Percentiles rank a stretch among this genome's conserved stretches.
These are phyloP conservation scores for Ophiostoma populinum DNA, from an alignment of 2,329 filamentous ascomycete species.

Conservation along the genomic window DNA sequence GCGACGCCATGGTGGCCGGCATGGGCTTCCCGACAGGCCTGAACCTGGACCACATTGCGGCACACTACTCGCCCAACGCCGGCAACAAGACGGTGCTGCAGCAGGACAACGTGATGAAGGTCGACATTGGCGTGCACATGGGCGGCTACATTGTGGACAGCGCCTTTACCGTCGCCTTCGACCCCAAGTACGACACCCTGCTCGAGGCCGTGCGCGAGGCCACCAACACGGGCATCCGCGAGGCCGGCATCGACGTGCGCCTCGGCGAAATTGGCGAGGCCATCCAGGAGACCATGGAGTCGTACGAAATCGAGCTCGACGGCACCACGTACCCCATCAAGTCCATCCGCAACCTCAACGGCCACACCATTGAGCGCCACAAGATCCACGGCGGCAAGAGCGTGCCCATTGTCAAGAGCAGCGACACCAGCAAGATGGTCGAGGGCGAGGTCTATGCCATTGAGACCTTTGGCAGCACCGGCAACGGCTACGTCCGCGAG, in stretches of 20 bases:
- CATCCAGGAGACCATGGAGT: conserved; percentile 87
- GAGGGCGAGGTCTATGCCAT: conserved; percentile 92
- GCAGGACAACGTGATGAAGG: conserved; percentile 62
- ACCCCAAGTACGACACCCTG: conserved; percentile 57
- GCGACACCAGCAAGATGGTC: conserved; percentile 90
- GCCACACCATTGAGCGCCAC: conserved; percentile 79
- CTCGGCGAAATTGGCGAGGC: conserved; percentile 69
- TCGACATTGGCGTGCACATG: conserved; percentile 69
- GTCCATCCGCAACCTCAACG: conserved; percentile 72
- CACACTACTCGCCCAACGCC: conserved; percentile 70
- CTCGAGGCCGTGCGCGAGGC: conserved; percentile 57
- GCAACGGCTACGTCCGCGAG: conserved; percentile 72
- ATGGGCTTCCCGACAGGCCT: conserved; percentile 74
- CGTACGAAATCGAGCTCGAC: conserved; percentile 72
- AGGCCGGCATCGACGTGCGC: conserved; percentile 83
- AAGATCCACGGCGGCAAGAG: conserved; percentile 86
- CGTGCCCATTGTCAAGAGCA: conserved; percentile 81
- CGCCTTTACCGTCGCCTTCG: conserved; percentile 64
- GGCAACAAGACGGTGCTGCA: conserved; percentile 64
- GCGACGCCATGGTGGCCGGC: conserved; percentile 57
- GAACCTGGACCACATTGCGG: conserved; percentile 67
- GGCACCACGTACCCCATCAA: conserved; percentile 67
- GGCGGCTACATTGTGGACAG: conserved; percentile 68
- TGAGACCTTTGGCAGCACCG: conserved; percentile 89
- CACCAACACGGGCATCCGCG: conserved; percentile 73